Evolutionary conservation across 371 early-diverging fungal species (phyloP).

Genomic region (Choanephora cucurbitarum): DNA sequence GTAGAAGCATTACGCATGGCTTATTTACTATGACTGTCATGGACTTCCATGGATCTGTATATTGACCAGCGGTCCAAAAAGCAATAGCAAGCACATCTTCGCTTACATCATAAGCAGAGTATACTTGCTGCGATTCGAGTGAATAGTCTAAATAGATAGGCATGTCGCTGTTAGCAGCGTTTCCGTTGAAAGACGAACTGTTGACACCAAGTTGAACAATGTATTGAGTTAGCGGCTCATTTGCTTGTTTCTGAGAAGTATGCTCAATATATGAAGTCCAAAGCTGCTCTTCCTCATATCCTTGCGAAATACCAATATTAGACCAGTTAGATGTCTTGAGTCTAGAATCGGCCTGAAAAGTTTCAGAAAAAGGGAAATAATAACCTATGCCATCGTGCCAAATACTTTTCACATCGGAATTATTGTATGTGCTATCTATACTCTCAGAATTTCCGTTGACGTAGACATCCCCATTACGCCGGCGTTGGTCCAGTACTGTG

Average conservation of each 20-base stretch:
- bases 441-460: slow-evolving; percentile 13
- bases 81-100: slow-evolving; percentile 21
- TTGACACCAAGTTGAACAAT: slow-evolving; percentile 26
- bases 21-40: slow-evolving; percentile 6
- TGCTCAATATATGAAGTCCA: slow-evolving; percentile 30
- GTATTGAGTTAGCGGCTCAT: slow-evolving; percentile 19
- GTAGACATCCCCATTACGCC: slow-evolving; percentile 24
- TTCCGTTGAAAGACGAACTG: slow-evolving; percentile 1
- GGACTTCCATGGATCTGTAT: slow-evolving; percentile 19
- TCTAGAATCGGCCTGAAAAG: slow-evolving; percentile 16
- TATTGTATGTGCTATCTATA: slow-evolving; percentile 9
- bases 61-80: slow-evolving; percentile 31
- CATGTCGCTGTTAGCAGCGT: neutral
- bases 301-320: slow-evolving; percentile 29
- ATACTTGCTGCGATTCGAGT: slow-evolving; percentile 12
- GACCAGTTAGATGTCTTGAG: slow-evolving; percentile 22
- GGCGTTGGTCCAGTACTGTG: slow-evolving; percentile 35
- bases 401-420: slow-evolving; percentile 7
- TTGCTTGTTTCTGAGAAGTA: slow-evolving; percentile 7
- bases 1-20: slow-evolving; percentile 16
- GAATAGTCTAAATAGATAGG: slow-evolving; percentile 20
- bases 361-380: slow-evolving; percentile 19
- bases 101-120: slow-evolving; percentile 18
- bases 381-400: slow-evolving; percentile 37
- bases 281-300: slow-evolving; percentile 11